Evolutionary conservation across 2,329 filamentous ascomycete genomes (phyloP), one percentile per base, ranked within the genome.

Genomic region (Stemphylium lycopersici): DNA sequence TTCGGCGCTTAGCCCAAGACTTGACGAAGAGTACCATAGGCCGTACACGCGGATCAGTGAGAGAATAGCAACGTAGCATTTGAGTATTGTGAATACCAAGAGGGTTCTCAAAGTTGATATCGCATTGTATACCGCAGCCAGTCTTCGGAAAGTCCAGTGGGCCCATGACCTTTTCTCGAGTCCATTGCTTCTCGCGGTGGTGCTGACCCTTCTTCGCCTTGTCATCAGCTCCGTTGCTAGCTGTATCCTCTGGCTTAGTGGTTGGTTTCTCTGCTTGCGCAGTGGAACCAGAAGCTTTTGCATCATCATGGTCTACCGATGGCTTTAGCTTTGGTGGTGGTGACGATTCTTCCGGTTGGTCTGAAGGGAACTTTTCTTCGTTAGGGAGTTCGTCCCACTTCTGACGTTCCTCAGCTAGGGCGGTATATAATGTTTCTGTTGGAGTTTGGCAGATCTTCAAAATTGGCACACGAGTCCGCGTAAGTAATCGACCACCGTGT

Each of bases 91-190:
- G 89, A 3, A 96, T 80, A 1, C 88, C 91, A 3, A 96, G 83
- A 39, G 90, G 86, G 15, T 92, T 92, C 1, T 89, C 89, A 71
- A 96, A 96, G 74, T 96, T 96, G 80, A 97, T 91, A 70, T 96
- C 91, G 71, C 90, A 95, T 70, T 93, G 90, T 12, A 93, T 90
- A n/a, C 91, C 91, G 24, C 89, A 84, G 3, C 87, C 88, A 7
- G 80, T 79, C 67, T 90, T 90, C 5, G 90, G 90, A 53, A 93
- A 93, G 71, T 95, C 91, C 2, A 96, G 83, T 10, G 79, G 79
- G 0, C 80, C 80, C 10, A 74, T 68, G 16, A 73, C 72, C 52
- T 78, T 79, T 56, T 82, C 80, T 16, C 80, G 76, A 1, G 71
- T 68, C 79, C 79, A 82, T 7, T 63, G 49, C 41, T 66, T 74